Conservation (phyloP, 202 grass and related monocot species). For the Setaria viridis region DNA sequence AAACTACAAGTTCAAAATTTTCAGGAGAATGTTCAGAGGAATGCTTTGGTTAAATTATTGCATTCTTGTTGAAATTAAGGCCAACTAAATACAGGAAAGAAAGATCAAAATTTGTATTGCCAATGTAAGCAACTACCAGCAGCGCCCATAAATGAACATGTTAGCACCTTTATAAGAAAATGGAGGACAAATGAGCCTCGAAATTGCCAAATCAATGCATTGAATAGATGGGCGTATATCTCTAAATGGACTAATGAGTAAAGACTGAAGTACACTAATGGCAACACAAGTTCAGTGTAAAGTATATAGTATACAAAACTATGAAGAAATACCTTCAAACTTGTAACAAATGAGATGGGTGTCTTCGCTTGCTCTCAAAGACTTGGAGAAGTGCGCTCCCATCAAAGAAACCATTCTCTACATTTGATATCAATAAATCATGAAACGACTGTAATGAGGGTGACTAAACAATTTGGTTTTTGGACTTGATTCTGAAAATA, state of each 20-base stretch:
- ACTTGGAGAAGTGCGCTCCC: slow-evolving; percentile 63
- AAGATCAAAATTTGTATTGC: background rate
- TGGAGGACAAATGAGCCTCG: background rate
- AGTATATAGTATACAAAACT: background rate
- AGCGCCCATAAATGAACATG: background rate
- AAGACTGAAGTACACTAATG: background rate
- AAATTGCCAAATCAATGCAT: background rate
- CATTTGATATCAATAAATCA: slow-evolving; percentile 23
- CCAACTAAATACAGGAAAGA: background rate
- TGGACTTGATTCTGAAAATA: slow-evolving; percentile 8
- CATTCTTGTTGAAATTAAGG: background rate
- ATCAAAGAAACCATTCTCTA: slow-evolving; percentile 72
- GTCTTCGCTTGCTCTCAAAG: slow-evolving; percentile 41
- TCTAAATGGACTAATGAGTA: background rate
- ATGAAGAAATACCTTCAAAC: slow-evolving; percentile 62
- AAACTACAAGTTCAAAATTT: background rate
- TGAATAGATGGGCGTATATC: slow-evolving; percentile 18
- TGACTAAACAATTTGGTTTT: slow-evolving; percentile 1
- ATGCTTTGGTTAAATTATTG: background rate
- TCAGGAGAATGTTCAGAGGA: background rate
- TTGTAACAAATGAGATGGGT: slow-evolving; percentile 83
- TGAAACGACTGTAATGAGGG: background rate
- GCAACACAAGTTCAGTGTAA: slow-evolving; percentile 11
- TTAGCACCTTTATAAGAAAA: background rate
- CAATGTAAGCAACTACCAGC: background rate